phyloP scores from a whole-genome alignment of 108 stramenopile species.

The Epipyxis sp. region DNA sequence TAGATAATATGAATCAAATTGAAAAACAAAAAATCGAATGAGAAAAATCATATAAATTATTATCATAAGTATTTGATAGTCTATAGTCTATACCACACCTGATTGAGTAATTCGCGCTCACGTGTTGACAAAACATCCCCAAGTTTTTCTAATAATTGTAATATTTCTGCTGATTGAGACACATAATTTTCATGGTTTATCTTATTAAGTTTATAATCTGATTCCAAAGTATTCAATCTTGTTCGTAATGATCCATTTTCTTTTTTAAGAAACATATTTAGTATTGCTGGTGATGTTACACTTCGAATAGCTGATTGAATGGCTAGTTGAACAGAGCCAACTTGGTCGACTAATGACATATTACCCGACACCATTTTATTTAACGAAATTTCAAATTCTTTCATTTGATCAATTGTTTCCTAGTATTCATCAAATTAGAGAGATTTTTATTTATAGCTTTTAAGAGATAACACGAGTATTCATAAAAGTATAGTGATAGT shows the following conservation, averaged over 20 bases:
- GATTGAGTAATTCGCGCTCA: background rate
- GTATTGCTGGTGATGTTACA: background rate
- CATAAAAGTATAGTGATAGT: too few species aligned
- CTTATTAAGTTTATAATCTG: background rate
- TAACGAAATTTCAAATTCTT: slow-evolving; percentile 29
- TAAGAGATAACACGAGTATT: too few species aligned
- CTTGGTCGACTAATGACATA: slow-evolving; percentile 24
- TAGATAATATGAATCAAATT: too few species aligned
- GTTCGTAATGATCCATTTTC: slow-evolving; percentile 29
- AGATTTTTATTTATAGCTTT: too few species aligned
- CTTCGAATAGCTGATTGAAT: slow-evolving; percentile 25
- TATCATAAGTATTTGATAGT: too few species aligned
- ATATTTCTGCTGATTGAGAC: background rate
- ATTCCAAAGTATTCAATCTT: background rate
- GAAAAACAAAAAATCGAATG: too few species aligned
- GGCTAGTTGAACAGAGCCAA: slow-evolving; percentile 6
- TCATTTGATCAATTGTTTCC: slow-evolving; percentile 30
- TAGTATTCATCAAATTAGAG: background rate
- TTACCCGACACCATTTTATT: background rate
- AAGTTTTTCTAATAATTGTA: background rate
- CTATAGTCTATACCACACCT: background rate
- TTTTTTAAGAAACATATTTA: slow-evolving; percentile 29
- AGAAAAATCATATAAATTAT: too few species aligned
- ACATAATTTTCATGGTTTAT: background rate
- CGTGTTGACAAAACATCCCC: background rate